A percentile compares a stretch with the other conserved stretches of the same genome.
phyloP scores from a whole-genome alignment of 208 protist genomes.

The Wallacemonas rigidus region DNA sequence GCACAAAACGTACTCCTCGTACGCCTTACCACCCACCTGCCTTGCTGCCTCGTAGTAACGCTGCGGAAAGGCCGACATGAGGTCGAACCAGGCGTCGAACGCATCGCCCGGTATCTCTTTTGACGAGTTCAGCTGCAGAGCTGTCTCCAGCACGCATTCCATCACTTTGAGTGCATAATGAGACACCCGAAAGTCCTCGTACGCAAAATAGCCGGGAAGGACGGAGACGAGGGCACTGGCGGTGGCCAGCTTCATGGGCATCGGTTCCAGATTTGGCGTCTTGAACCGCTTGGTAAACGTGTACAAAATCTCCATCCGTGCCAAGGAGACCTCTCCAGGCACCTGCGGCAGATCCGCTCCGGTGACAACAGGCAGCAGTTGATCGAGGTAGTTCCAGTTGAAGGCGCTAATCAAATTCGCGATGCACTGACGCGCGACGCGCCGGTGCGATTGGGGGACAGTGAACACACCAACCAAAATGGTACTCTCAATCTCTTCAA shows the following conservation, averaged over 20 bases:
- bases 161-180: constrained; percentile 78
- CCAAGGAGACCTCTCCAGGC: constrained; percentile 33
- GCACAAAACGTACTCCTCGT: constrained; percentile 73
- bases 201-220: constrained; percentile 62
- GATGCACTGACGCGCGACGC: constrained; percentile 62
- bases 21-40: constrained; percentile 48
- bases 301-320: constrained; percentile 73
- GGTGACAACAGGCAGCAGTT: constrained; percentile 66
- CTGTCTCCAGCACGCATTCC: constrained; percentile 75
- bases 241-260: constrained; percentile 49
- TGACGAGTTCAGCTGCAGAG: constrained; percentile 44
- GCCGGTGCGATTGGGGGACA: constrained; percentile 60
- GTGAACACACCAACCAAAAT: constrained; percentile 65
- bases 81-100: constrained; percentile 64
- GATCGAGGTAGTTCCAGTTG: constrained; percentile 79
- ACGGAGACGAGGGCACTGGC: constrained; percentile 41
- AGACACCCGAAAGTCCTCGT: constrained; percentile 69
- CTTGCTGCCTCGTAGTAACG: constrained; percentile 49
- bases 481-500: constrained; percentile 63
- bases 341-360: not conserved
- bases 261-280: constrained; percentile 46
- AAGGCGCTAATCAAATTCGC: constrained; percentile 68
- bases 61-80: constrained; percentile 66
- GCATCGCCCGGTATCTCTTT: constrained; percentile 44
- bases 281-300: constrained; percentile 78